These are phyloP conservation scores for Talaromyces sp. DNA, from an alignment of 2,329 filamentous ascomycete genomes.

Conservation along the genomic window DNA sequence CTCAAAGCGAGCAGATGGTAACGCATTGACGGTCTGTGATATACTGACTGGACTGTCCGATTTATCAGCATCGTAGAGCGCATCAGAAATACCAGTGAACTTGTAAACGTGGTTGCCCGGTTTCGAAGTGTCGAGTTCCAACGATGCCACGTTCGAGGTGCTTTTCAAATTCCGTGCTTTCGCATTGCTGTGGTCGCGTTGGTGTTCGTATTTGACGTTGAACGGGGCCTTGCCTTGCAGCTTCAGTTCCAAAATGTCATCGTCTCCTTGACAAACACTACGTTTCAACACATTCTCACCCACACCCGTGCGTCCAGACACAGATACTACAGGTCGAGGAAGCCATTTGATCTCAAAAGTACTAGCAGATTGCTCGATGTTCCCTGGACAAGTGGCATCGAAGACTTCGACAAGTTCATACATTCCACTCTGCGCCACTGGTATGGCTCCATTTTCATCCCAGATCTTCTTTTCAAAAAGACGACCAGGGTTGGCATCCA, in stretches of 20 bases:
- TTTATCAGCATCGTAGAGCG: slow-evolving; percentile 74
- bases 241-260: slow-evolving; percentile 79
- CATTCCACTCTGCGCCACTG: slow-evolving; percentile 64
- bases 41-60: slow-evolving; percentile 66
- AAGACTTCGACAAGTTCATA: slow-evolving; percentile 77
- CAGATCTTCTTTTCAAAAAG: slow-evolving; percentile 49
- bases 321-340: slow-evolving; percentile 69
- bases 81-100: slow-evolving; percentile 78
- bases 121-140: slow-evolving; percentile 81
- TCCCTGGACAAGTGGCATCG: slow-evolving; percentile 78
- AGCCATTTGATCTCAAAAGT: slow-evolving; percentile 83
- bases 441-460: slow-evolving; percentile 66
- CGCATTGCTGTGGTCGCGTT: slow-evolving; percentile 48
- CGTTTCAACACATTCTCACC: slow-evolving; percentile 64
- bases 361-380: slow-evolving; percentile 69
- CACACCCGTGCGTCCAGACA: slow-evolving; percentile 41
- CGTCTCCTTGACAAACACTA: slow-evolving; percentile 89
- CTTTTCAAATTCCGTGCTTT: slow-evolving; percentile 72
- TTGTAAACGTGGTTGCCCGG: slow-evolving; percentile 82
- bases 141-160: slow-evolving; percentile 69
- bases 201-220: slow-evolving; percentile 75
- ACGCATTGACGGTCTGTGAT: slow-evolving; percentile 78
- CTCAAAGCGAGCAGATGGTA: slow-evolving; percentile 75
- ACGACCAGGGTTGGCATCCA: slow-evolving; percentile 51
- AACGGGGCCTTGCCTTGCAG: slow-evolving; percentile 81